These are phyloP conservation scores for Epichloe uncinata DNA, from an alignment of 2,329 filamentous ascomycete genomes.

Conservation along the genomic window DNA sequence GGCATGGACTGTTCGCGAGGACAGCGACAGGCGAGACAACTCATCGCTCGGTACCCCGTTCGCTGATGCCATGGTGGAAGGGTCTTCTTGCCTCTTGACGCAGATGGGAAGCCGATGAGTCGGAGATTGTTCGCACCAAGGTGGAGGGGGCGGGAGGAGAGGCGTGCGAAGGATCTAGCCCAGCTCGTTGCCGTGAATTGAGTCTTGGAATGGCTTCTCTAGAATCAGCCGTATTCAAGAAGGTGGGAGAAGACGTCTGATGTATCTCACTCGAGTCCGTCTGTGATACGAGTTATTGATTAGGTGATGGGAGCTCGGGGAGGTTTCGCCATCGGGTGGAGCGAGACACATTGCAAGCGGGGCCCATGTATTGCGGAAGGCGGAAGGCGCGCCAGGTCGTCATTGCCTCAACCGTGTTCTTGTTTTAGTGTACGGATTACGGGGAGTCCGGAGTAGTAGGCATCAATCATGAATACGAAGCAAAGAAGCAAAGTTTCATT, in stretches of 20 bases:
- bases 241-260: too few relatives aligned
- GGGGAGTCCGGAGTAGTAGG: too few relatives aligned
- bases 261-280: too few relatives aligned
- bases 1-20: constrained; percentile 67
- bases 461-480: too few relatives aligned
- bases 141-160: neutral
- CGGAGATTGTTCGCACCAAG: neutral
- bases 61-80: constrained; percentile 1
- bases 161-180: too few relatives aligned
- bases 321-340: neutral
- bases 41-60: neutral
- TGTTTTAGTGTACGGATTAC: neutral
- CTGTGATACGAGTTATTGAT: neutral
- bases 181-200: too few relatives aligned
- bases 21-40: constrained; percentile 29
- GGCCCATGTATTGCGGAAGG: neutral
- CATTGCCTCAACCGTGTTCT: neutral
- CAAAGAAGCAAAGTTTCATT: too few relatives aligned
- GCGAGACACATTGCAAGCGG: neutral
- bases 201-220: neutral
- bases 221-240: too few relatives aligned
- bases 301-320: neutral
- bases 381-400: neutral
- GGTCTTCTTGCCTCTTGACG: neutral
- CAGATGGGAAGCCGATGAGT: neutral